These are phyloP conservation scores for Talaromyces atroroseus DNA, from an alignment of 2,329 filamentous ascomycete genomes.

Conservation along the genomic window DNA sequence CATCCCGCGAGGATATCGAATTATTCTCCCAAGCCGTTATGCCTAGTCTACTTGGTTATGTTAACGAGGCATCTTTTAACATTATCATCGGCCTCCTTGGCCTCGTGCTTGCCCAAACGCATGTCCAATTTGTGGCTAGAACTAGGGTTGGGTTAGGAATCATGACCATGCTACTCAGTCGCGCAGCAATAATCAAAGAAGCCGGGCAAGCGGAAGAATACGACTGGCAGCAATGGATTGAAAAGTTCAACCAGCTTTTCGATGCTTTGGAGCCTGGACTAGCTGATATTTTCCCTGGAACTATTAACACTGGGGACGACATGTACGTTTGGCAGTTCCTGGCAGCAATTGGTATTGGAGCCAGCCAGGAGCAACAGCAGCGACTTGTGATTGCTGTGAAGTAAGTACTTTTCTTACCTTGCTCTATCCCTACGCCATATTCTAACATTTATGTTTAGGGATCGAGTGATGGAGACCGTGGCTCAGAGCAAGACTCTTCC, in stretches of 20 bases:
- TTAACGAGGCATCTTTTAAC: constrained; percentile 83
- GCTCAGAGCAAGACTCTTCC: constrained; percentile 82
- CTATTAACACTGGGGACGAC: constrained; percentile 85
- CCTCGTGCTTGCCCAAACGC: constrained; percentile 72
- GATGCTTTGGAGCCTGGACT: constrained; percentile 78
- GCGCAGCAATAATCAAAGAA: constrained; percentile 89
- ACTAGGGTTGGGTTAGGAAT: constrained; percentile 85
- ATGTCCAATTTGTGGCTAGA: constrained; percentile 75
- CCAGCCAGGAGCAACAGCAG: constrained; percentile 91
- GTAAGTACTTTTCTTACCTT: constrained; percentile 34
- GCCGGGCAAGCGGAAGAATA: constrained; percentile 63
- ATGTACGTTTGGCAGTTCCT: constrained; percentile 98
- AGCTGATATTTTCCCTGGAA: constrained; percentile 80
- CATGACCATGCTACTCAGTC: constrained; percentile 88
- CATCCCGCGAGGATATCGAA: constrained; percentile 85
- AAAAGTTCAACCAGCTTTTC: constrained; percentile 81
- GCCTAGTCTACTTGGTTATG: constrained; percentile 80
- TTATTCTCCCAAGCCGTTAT: constrained; percentile 84
- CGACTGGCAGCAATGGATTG: constrained; percentile 76
- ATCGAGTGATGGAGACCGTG: constrained; percentile 95
- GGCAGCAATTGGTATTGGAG: constrained; percentile 88
- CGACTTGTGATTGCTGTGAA: constrained; percentile 91
- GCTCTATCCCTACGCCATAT: not conserved
- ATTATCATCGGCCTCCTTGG: constrained; percentile 88
- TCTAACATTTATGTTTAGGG: constrained; percentile 37